phyloP scores from a whole-genome alignment of 305 asterid genomes.

The Solanum hybrid region DNA sequence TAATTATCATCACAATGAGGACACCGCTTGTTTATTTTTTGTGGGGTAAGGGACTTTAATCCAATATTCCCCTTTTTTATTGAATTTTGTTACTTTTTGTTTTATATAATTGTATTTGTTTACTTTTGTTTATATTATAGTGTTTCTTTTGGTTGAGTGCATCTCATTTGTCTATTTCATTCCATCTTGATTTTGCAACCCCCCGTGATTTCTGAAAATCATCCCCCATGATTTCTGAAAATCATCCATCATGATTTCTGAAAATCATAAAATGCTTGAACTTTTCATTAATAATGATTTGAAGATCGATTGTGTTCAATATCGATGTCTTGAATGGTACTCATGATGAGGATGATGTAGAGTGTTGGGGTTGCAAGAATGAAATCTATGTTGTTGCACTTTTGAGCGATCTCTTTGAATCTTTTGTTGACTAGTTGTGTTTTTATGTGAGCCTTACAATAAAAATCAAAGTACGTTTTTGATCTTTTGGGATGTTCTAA shows the following conservation, averaged over 20 bases:
- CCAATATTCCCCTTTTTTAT: not conserved
- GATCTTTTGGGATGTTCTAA: too few species aligned
- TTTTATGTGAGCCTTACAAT: too few species aligned
- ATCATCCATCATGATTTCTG: too few species aligned
- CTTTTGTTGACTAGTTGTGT: too few species aligned
- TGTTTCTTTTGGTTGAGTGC: not conserved
- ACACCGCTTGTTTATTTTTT: not conserved
- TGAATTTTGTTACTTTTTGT: not conserved
- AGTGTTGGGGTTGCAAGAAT: too few species aligned
- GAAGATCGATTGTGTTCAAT: not conserved
- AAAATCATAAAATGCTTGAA: not conserved
- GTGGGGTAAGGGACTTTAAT: not conserved
- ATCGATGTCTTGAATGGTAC: too few species aligned
- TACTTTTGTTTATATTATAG: not conserved
- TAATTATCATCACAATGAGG: not conserved
- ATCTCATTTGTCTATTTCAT: not conserved
- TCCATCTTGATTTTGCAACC: not conserved
- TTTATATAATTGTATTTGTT: not conserved
- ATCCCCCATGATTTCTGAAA: too few species aligned
- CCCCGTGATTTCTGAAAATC: too few species aligned
- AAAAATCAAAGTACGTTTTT: too few species aligned
- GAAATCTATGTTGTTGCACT: too few species aligned
- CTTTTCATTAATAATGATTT: not conserved
- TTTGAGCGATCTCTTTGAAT: too few species aligned
- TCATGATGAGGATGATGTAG: too few species aligned